Evolutionary conservation across 176 grass and related monocot species (phyloP).

Genomic region (Oryza meridionalis): DNA sequence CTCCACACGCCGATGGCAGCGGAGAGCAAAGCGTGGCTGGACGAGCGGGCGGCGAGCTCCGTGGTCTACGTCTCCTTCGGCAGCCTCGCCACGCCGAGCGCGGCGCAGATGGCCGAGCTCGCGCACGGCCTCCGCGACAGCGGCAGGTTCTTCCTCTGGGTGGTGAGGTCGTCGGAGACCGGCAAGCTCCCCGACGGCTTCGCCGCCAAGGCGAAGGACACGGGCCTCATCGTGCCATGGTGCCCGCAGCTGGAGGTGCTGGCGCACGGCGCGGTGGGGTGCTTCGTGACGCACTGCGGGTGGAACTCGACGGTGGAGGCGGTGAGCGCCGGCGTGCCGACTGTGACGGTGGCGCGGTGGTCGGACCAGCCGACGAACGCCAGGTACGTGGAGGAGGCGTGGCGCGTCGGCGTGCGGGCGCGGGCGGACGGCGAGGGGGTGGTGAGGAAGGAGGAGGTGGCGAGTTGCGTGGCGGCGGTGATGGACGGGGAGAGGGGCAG

Average conservation of each 20-base stretch:
- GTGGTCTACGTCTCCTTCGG: conserved; percentile 66
- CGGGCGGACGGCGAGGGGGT: not conserved
- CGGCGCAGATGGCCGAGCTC: conserved; percentile 50
- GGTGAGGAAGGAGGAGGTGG: conserved; percentile 26
- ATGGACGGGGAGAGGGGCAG: conserved; percentile 28
- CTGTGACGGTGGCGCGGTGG: conserved; percentile 58
- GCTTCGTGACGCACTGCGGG: conserved; percentile 73
- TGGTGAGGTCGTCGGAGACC: conserved; percentile 44
- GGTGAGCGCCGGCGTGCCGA: conserved; percentile 24
- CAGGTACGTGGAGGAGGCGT: conserved; percentile 66
- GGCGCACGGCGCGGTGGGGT: conserved; percentile 50
- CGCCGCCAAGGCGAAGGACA: not conserved
- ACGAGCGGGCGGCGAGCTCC: conserved; percentile 8
- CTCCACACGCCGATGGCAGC: conserved; percentile 18
- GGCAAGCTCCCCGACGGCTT: conserved; percentile 30
- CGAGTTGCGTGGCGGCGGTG: conserved; percentile 27
- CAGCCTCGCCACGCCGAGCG: conserved; percentile 20
- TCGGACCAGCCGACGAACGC: conserved; percentile 71
- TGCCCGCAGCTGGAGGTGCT: conserved; percentile 68
- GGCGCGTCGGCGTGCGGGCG: conserved; percentile 54
- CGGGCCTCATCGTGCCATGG: conserved; percentile 48
- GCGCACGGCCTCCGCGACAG: conserved; percentile 42
- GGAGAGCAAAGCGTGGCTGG: conserved; percentile 39
- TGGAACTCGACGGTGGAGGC: conserved; percentile 71
- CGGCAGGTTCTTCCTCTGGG: conserved; percentile 36